phyloP scores from a whole-genome alignment of 2,329 filamentous ascomycete species.

The Sphaerostilbella broomeana region DNA sequence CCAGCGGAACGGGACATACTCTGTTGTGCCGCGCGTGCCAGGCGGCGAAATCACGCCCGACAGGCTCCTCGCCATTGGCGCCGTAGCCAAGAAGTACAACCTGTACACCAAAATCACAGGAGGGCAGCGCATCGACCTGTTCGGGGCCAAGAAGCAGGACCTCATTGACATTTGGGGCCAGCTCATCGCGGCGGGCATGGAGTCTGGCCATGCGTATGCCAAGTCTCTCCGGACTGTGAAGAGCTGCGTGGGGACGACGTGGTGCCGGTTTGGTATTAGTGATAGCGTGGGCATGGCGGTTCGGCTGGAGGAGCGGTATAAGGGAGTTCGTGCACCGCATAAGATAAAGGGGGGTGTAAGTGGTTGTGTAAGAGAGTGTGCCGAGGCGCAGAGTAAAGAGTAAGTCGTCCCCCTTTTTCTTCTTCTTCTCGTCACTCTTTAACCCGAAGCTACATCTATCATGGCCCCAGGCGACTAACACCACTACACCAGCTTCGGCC shows the following conservation, averaged over 20 bases:
- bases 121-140: constrained; percentile 88
- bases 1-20: constrained; percentile 85
- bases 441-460: background rate
- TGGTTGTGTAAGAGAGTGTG: constrained; percentile 87
- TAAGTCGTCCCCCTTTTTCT: constrained; percentile 31
- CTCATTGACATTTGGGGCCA: constrained; percentile 74
- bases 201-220: constrained; percentile 85
- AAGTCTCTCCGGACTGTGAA: constrained; percentile 87
- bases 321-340: constrained; percentile 81
- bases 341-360: constrained; percentile 89
- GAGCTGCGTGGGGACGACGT: constrained; percentile 84
- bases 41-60: constrained; percentile 85
- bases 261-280: constrained; percentile 83
- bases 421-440: background rate
- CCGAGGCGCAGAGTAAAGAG: constrained; percentile 90
- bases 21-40: constrained; percentile 74
- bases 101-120: constrained; percentile 91
- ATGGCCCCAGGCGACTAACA: background rate
- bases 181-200: constrained; percentile 77
- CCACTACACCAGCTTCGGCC: constrained; percentile 67
- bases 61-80: constrained; percentile 75
- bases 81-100: constrained; percentile 75
- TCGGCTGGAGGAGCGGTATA: constrained; percentile 81
- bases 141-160: constrained; percentile 83
- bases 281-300: constrained; percentile 91